Percentiles rank a stretch among this genome's conserved stretches.
These are phyloP conservation scores for Astragalus membranaceus DNA, from an alignment of 306 rosid genomes.

Conservation along the genomic window DNA sequence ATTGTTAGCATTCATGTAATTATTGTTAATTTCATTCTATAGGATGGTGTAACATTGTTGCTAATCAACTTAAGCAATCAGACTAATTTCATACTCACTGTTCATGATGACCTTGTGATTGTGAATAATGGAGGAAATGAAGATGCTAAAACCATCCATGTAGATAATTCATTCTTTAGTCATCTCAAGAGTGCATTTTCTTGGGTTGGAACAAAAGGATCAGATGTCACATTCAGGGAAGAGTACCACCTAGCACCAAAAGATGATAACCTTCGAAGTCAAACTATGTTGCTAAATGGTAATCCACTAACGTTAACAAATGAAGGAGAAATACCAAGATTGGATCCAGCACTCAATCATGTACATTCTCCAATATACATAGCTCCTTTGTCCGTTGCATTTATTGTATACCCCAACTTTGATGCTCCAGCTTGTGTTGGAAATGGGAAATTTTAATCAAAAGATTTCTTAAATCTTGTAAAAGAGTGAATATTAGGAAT, in stretches of 20 bases:
- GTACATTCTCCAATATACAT: constrained; percentile 39
- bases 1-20: not conserved
- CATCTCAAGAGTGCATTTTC: constrained; percentile 64
- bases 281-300: constrained; percentile 68
- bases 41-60: constrained; percentile 70
- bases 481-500: constrained; percentile 2
- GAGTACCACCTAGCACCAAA: constrained; percentile 76
- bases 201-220: constrained; percentile 74
- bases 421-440: constrained; percentile 40
- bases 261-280: constrained; percentile 47
- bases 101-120: constrained; percentile 33
- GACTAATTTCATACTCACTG: constrained; percentile 42
- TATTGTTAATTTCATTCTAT: constrained; percentile 18
- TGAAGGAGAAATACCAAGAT: constrained; percentile 58
- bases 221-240: constrained; percentile 57
- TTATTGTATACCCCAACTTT: constrained; percentile 37
- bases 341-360: constrained; percentile 38
- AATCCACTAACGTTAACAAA: constrained; percentile 49
- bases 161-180: constrained; percentile 26
- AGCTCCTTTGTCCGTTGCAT: constrained; percentile 44
- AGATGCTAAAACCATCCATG: not conserved
- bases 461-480: constrained; percentile 2
- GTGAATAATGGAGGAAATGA: constrained; percentile 11
- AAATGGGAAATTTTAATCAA: not conserved
- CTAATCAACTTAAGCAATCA: constrained; percentile 81